These are phyloP conservation scores for Graphiopsis chlorocephala DNA, from an alignment of 2,329 filamentous ascomycete genomes.

Conservation along the genomic window DNA sequence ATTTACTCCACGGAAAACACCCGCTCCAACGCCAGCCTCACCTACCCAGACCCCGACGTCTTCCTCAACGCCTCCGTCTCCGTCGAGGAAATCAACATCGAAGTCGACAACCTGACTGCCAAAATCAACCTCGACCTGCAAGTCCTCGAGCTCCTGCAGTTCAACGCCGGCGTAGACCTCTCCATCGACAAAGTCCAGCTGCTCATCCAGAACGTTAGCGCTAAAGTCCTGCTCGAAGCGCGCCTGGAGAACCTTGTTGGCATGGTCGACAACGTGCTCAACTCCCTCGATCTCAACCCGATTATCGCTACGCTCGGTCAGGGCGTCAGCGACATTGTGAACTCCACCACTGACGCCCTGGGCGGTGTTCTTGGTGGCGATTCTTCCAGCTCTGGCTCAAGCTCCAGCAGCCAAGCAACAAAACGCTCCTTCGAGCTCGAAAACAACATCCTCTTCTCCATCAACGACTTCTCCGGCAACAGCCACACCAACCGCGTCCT, in stretches of 20 bases:
- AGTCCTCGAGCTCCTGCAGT: slow-evolving; percentile 57
- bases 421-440: slow-evolving; percentile 47
- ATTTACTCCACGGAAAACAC: slow-evolving; percentile 45
- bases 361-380: slow-evolving; percentile 1
- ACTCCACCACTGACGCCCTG: slow-evolving; percentile 18
- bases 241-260: slow-evolving; percentile 58
- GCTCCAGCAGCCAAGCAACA: slow-evolving; percentile 29
- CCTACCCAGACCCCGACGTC: slow-evolving; percentile 52
- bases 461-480: slow-evolving; percentile 55
- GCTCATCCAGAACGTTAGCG: slow-evolving; percentile 57
- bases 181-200: slow-evolving; percentile 57
- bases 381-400: background rate
- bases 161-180: slow-evolving; percentile 61
- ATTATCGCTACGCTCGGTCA: slow-evolving; percentile 54
- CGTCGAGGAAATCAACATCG: slow-evolving; percentile 58
- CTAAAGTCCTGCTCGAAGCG: slow-evolving; percentile 59
- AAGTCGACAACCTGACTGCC: slow-evolving; percentile 56
- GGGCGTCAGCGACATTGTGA: slow-evolving; percentile 21
- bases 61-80: slow-evolving; percentile 59
- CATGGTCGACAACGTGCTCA: slow-evolving; percentile 59
- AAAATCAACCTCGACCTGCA: slow-evolving; percentile 51
- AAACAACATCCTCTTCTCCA: slow-evolving; percentile 59
- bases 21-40: slow-evolving; percentile 38
- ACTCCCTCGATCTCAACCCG: slow-evolving; percentile 60
- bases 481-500: slow-evolving; percentile 53